Evolutionary conservation across 768 basidiomycete genomes (phyloP), one percentile per base, ranked within the genome.

Genomic region (Sistotremastrum suecicum): DNA sequence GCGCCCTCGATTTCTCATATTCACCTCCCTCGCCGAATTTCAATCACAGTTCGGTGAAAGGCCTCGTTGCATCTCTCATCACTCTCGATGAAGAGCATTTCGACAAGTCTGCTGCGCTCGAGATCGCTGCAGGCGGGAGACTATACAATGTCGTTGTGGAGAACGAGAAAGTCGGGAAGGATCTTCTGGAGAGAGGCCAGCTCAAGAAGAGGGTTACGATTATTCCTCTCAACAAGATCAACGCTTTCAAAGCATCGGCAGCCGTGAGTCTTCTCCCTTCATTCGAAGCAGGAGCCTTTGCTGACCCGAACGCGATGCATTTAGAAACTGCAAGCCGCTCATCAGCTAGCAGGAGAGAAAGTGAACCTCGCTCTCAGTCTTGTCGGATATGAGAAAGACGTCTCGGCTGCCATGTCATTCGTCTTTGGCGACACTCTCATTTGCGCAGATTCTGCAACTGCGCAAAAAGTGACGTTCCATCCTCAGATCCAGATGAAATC

Each of bases 131-230:
- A 0, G 91, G 91, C 0, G 80, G 76, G 1, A 84, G 83, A 52
- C 68, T 99, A 6, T 95, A 84, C 64, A 89, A 98, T 51, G 88
- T 98, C 35, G 84, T 98, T 30, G 86, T 98, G 5, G 80, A 92
- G 52, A 80, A 94, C 56, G 91, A 97, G 62, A 74, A 74, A 46
- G 76, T 92, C 39, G 92, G 90, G 31, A 85, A 83, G 54, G 78
- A 84, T 31, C 71, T 98, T 29, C 66, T 98, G 41, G 75, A 83
- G 57, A 77, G 83, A 41, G 80, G 81, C 6, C 66, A 68, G 42
- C 74, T 98, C 53, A 81, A 76, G 66, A 89, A 83, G 62, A 78
- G 91, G 12, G 85, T 94, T 12, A 95, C 90, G 0, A 78, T 95
- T 60, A 90, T 98, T 52, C 94, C 94, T 0, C 66, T 99, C 41